phyloP scores from a whole-genome alignment of 805 yeast species.

The Torulaspora gathmanii region DNA sequence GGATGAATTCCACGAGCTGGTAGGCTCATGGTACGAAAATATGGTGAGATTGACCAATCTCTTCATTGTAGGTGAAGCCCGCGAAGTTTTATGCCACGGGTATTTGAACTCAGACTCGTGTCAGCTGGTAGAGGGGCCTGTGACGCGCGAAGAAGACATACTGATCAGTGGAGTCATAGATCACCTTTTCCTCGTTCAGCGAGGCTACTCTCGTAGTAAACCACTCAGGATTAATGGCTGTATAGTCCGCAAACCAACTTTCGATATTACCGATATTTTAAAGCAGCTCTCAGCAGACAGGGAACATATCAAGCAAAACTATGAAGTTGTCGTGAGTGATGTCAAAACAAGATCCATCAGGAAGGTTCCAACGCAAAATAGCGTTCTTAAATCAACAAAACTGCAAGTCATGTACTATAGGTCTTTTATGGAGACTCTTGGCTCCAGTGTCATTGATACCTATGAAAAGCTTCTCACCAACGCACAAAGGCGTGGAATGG shows the following conservation, averaged over 20 bases:
- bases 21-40: conserved; percentile 41
- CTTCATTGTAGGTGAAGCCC: conserved; percentile 47
- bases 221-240: conserved; percentile 1
- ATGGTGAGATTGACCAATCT: conserved; percentile 41
- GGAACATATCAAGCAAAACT: conserved; percentile 5
- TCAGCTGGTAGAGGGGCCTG: conserved; percentile 11
- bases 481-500: conserved; percentile 43
- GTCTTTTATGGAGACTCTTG: conserved; percentile 42
- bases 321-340: conserved; percentile 44
- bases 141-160: conserved; percentile 31
- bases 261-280: conserved; percentile 20
- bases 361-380: conserved; percentile 45
- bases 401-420: conserved; percentile 61
- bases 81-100: conserved; percentile 59
- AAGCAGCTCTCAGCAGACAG: conserved; percentile 8
- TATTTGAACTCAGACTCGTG: conserved; percentile 37
- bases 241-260: conserved; percentile 4
- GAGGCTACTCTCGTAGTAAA: background rate
- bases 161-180: conserved; percentile 65
- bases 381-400: conserved; percentile 47
- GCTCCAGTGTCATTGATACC: conserved; percentile 27
- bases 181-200: conserved; percentile 35
- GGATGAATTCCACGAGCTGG: conserved; percentile 26
- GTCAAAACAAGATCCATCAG: conserved; percentile 54
- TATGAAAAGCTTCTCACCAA: conserved; percentile 45